A percentile compares a stretch with the other conserved stretches of the same genome.
Evolutionary conservation across 352 stramenopile species (phyloP).

Genomic region (Pythium aristosporum): DNA sequence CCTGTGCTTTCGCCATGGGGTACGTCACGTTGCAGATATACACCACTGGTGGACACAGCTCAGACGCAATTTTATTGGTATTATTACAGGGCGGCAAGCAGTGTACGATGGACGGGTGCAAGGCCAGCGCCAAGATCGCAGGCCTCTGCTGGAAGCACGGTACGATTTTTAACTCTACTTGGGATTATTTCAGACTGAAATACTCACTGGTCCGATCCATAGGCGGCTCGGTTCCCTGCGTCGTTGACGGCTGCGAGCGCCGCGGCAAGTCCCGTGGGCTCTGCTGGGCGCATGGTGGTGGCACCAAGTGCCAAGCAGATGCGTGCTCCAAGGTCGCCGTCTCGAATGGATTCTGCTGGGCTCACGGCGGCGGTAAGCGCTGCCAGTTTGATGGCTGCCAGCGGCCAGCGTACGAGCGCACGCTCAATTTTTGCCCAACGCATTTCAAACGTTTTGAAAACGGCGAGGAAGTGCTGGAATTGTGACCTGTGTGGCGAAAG

Average conservation of each 20-base stretch:
- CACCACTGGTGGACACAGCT: no score
- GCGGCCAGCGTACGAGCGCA: constrained; percentile 32
- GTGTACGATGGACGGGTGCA: constrained; percentile 33
- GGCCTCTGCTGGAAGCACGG: constrained; percentile 41
- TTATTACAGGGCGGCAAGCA: constrained; percentile 33
- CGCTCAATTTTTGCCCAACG: constrained; percentile 14
- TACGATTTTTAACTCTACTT: neutral
- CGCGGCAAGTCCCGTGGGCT: constrained; percentile 6
- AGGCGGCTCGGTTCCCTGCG: constrained; percentile 40
- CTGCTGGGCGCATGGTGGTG: constrained; percentile 11
- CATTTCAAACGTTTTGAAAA: constrained; percentile 15
- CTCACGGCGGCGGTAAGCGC: constrained; percentile 35
- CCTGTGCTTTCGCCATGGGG: constrained; percentile 37
- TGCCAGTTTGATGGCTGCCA: constrained; percentile 34
- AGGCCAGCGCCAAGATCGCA: constrained; percentile 33
- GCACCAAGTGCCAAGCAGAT: constrained; percentile 4
- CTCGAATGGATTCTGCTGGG: constrained; percentile 36
- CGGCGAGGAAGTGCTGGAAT: constrained; percentile 9
- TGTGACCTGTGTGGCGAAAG: neutral
- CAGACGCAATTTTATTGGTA: neutral
- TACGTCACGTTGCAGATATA: constrained; percentile 3
- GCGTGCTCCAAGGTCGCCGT: constrained; percentile 30
- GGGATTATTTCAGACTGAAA: no score
- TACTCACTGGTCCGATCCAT: neutral
- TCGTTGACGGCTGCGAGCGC: constrained; percentile 29